phyloP scores from a whole-genome alignment of 2,329 filamentous ascomycete genomes.

The Ilyonectria robusta region DNA sequence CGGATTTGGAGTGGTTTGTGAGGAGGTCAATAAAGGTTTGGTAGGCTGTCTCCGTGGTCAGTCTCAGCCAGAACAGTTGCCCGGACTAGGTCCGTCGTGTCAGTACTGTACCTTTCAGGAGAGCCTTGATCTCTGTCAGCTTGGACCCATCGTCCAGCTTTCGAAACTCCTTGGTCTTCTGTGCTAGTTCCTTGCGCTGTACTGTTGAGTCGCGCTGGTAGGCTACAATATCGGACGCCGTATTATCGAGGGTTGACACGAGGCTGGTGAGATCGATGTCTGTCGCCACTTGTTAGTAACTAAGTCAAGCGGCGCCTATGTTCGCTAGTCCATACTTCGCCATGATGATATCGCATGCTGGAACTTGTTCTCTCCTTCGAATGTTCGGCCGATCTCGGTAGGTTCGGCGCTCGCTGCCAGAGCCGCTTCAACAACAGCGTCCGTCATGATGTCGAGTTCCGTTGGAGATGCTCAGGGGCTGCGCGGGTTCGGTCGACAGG shows the following conservation, averaged over 20 bases:
- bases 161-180: conserved; percentile 98
- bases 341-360: conserved; percentile 96
- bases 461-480: conserved; percentile 26
- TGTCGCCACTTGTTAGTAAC: conserved; percentile 55
- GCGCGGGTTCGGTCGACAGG: conserved; percentile 36
- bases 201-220: conserved; percentile 97
- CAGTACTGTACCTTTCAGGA: conserved; percentile 80
- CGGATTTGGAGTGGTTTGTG: conserved; percentile 94
- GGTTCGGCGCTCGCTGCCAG: conserved; percentile 44
- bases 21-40: conserved; percentile 97
- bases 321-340: conserved; percentile 76
- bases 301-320: neutral
- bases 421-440: conserved; percentile 50
- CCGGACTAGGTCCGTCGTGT: neutral
- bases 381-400: conserved; percentile 44
- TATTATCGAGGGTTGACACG: conserved; percentile 88
- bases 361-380: conserved; percentile 88
- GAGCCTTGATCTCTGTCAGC: conserved; percentile 86
- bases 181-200: conserved; percentile 96
- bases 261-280: conserved; percentile 90
- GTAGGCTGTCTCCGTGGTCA: conserved; percentile 75
- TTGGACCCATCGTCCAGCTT: conserved; percentile 93
- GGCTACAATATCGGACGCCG: conserved; percentile 93
- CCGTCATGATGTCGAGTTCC: conserved; percentile 49
- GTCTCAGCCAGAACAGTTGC: neutral